Evolutionary conservation across 306 rosid species (phyloP).

Genomic region (Betula pendula): DNA sequence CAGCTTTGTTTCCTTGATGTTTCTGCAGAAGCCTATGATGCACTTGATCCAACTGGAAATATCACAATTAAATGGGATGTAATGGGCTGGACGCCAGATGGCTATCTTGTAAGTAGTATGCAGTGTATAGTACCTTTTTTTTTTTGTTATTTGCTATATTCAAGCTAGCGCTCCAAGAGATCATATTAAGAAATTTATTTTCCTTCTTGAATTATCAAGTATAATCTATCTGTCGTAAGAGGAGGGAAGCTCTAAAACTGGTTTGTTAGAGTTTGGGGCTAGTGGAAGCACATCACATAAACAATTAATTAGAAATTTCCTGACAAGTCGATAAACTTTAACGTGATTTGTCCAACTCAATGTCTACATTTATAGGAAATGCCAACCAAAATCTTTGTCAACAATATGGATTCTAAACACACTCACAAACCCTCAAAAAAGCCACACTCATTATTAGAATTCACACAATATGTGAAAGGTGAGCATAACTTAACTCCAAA

Average conservation of each 20-base stretch:
- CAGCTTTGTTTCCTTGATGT: constrained; percentile 17
- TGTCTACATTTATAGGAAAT: not conserved
- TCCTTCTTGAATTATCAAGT: not conserved
- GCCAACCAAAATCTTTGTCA: not conserved
- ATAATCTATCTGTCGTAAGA: not conserved
- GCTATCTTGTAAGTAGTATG: constrained; percentile 81
- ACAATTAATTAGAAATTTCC: not conserved
- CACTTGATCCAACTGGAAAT: constrained; percentile 89
- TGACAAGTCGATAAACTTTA: not conserved
- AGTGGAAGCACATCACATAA: not conserved
- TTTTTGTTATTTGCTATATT: not conserved
- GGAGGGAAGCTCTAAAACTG: not conserved
- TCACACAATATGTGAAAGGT: too few relatives aligned
- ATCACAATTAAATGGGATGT: constrained; percentile 95
- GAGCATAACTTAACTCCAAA: too few relatives aligned
- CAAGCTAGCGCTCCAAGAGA: not conserved
- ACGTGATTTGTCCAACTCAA: not conserved
- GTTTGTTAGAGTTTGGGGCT: not conserved
- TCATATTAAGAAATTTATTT: not conserved
- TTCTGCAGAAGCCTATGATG: constrained; percentile 80
- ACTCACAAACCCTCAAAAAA: not conserved
- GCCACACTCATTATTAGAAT: too few relatives aligned
- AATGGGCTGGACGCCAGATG: constrained; percentile 86
- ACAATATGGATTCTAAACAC: not conserved
- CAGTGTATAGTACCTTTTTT: not conserved